Percentiles rank a stretch among this genome's conserved stretches.
These are phyloP conservation scores for Serendipita sp. DNA, from an alignment of 768 basidiomycete species.

Conservation along the genomic window DNA sequence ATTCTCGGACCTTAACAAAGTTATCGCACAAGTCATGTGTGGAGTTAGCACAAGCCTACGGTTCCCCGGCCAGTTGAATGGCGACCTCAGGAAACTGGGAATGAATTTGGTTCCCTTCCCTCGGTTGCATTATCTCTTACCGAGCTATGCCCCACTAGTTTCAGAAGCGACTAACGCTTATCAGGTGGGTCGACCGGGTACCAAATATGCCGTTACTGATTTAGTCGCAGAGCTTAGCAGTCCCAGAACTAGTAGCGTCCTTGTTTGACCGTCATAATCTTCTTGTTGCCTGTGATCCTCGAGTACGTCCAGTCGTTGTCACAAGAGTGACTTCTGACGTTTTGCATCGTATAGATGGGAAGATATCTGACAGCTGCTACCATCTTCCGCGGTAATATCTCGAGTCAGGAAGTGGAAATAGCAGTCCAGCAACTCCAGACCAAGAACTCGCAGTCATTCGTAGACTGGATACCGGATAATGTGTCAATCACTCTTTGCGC, in stretches of 20 bases:
- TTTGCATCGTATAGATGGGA: conserved; percentile 21
- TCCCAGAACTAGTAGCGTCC: conserved; percentile 35
- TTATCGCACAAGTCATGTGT: conserved; percentile 81
- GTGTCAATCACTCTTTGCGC: conserved; percentile 71
- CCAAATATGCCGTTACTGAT: neutral
- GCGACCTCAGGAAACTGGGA: conserved; percentile 76
- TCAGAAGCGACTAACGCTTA: conserved; percentile 44
- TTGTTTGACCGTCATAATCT: conserved; percentile 68
- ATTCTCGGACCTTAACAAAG: conserved; percentile 55
- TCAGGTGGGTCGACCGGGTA: neutral
- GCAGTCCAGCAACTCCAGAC: conserved; percentile 57
- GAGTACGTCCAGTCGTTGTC: conserved; percentile 36
- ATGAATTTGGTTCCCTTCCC: conserved; percentile 96
- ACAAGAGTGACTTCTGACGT: neutral
- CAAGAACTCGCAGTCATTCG: conserved; percentile 59
- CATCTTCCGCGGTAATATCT: conserved; percentile 71
- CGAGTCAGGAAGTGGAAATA: conserved; percentile 67
- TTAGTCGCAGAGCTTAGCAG: neutral
- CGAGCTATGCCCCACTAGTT: conserved; percentile 82
- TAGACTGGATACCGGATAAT: conserved; percentile 91
- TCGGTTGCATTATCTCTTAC: conserved; percentile 94
- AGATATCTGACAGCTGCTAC: conserved; percentile 77
- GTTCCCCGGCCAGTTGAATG: conserved; percentile 88
- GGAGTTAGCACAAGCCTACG: conserved; percentile 84
- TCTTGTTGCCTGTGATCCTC: conserved; percentile 70